These are phyloP conservation scores for Candida quercuum DNA, from an alignment of 805 yeast species.

Conservation along the genomic window DNA sequence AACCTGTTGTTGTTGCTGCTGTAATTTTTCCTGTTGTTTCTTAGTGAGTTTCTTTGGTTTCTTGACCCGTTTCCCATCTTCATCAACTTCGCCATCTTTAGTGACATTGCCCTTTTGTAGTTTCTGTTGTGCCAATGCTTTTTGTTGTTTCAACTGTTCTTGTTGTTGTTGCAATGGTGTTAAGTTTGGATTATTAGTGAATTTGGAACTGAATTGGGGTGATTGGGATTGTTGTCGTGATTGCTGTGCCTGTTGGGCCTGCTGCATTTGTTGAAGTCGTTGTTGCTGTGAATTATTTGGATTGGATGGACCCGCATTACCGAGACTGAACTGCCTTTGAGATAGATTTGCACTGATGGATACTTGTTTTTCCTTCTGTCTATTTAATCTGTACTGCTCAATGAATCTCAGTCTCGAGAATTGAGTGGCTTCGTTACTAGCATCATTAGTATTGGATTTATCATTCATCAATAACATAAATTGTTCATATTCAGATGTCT, in stretches of 20 bases:
- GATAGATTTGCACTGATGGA: conserved; percentile 26
- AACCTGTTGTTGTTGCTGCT: conserved; percentile 7
- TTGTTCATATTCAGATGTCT: conserved; percentile 83
- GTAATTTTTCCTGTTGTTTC: conserved; percentile 12
- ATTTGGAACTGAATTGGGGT: not conserved
- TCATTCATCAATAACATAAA: conserved; percentile 71
- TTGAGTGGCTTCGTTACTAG: conserved; percentile 40
- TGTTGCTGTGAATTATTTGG: conserved; percentile 26
- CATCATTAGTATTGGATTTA: conserved; percentile 30
- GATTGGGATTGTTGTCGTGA: conserved; percentile 16
- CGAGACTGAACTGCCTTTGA: conserved; percentile 11
- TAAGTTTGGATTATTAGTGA: not conserved
- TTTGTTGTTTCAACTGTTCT: conserved; percentile 18
- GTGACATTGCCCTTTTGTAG: conserved; percentile 15
- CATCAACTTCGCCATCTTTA: conserved; percentile 8
- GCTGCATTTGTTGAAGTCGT: conserved; percentile 24
- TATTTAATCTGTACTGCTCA: conserved; percentile 75
- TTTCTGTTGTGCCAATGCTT: conserved; percentile 24
- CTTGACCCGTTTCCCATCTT: conserved; percentile 16
- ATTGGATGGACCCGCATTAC: conserved; percentile 25
- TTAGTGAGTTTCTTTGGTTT: conserved; percentile 15
- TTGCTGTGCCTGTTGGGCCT: conserved; percentile 21
- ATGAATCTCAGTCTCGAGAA: conserved; percentile 84
- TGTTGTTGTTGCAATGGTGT: conserved; percentile 16
- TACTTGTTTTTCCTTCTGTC: conserved; percentile 46